Conservation (phyloP, 1,139 yeast species). For the Saccharomyces hybrid region DNA sequence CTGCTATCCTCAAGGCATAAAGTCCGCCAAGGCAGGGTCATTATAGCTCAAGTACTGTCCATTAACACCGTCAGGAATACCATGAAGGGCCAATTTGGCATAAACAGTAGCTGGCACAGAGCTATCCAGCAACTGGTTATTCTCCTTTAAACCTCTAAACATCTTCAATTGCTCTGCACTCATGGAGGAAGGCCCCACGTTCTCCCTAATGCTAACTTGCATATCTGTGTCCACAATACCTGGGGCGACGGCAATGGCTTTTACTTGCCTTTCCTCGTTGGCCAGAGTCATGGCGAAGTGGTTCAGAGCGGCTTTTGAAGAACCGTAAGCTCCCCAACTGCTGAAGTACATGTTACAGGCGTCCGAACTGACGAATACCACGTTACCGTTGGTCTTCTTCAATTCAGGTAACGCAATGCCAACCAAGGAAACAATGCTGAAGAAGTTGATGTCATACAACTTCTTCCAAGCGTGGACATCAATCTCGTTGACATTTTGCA, state of each 20-base stretch:
- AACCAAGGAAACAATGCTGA: slow-evolving; percentile 52
- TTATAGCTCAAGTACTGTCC: slow-evolving; percentile 61
- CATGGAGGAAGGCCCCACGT: slow-evolving; percentile 48
- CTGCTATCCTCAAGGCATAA: slow-evolving; percentile 12
- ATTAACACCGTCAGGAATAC: slow-evolving; percentile 46
- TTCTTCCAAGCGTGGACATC: slow-evolving; percentile 52
- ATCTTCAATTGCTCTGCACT: slow-evolving; percentile 45
- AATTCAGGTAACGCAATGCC: slow-evolving; percentile 10
- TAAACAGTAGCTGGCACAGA: slow-evolving; percentile 63
- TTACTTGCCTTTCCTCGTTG: slow-evolving; percentile 54
- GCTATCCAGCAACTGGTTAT: slow-evolving; percentile 53
- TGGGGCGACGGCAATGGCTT: slow-evolving; percentile 72
- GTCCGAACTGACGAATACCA: slow-evolving; percentile 79
- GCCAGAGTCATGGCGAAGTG: slow-evolving; percentile 62
- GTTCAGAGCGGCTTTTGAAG: slow-evolving; percentile 84
- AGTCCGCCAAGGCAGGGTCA: slow-evolving; percentile 35
- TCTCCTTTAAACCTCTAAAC: slow-evolving; percentile 52
- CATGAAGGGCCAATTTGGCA: slow-evolving; percentile 55
- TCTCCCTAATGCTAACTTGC: slow-evolving; percentile 71
- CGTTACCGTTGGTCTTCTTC: slow-evolving; percentile 27
- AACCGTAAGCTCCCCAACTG: slow-evolving; percentile 89
- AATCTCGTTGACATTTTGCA: slow-evolving; percentile 38
- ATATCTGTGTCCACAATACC: slow-evolving; percentile 88
- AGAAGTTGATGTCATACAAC: slow-evolving; percentile 70
- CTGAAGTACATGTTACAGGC: slow-evolving; percentile 40